phyloP scores from a whole-genome alignment of 2,329 filamentous ascomycete genomes.

The Talaromyces piceae region DNA sequence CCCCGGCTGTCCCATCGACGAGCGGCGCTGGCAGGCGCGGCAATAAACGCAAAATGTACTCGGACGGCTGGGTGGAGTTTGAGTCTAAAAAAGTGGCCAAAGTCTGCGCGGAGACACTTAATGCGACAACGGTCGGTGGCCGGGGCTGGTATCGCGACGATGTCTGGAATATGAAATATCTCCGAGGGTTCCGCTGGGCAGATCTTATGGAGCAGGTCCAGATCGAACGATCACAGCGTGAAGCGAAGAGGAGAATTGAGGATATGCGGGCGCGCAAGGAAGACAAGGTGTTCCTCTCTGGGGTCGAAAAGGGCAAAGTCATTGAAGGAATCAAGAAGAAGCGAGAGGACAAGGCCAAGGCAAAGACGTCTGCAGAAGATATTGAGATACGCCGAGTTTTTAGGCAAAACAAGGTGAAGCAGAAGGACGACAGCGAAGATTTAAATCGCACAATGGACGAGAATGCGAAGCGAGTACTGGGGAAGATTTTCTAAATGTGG shows the following conservation, averaged over 20 bases:
- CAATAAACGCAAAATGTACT: conserved; percentile 38
- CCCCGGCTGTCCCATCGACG: conserved; percentile 26
- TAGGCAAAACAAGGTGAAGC: conserved; percentile 34
- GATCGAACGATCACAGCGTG: conserved; percentile 35
- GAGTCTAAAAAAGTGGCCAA: conserved; percentile 39
- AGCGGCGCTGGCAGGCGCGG: conserved; percentile 19
- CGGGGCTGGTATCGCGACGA: conserved; percentile 40
- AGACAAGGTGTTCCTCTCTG: conserved; percentile 37
- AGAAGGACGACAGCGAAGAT: conserved; percentile 20
- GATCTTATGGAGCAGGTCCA: conserved; percentile 40
- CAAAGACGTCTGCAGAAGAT: conserved; percentile 14
- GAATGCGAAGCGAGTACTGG: conserved; percentile 37
- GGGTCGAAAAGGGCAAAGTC: conserved; percentile 35
- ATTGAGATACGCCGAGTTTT: conserved; percentile 29
- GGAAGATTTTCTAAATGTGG: conserved; percentile 37
- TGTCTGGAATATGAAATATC: conserved; percentile 41
- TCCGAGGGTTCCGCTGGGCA: conserved; percentile 36
- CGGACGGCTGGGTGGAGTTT: conserved; percentile 43
- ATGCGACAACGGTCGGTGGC: conserved; percentile 37
- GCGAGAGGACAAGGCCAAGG: conserved; percentile 33
- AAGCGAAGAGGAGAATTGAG: conserved; percentile 35
- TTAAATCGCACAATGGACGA: conserved; percentile 21
- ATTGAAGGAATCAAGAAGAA: conserved; percentile 39
- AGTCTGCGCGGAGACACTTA: conserved; percentile 39
- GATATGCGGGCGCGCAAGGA: conserved; percentile 36